Evolutionary conservation across 371 early-diverging fungal species (phyloP).

Genomic region (Basidiobolus meristosporus): DNA sequence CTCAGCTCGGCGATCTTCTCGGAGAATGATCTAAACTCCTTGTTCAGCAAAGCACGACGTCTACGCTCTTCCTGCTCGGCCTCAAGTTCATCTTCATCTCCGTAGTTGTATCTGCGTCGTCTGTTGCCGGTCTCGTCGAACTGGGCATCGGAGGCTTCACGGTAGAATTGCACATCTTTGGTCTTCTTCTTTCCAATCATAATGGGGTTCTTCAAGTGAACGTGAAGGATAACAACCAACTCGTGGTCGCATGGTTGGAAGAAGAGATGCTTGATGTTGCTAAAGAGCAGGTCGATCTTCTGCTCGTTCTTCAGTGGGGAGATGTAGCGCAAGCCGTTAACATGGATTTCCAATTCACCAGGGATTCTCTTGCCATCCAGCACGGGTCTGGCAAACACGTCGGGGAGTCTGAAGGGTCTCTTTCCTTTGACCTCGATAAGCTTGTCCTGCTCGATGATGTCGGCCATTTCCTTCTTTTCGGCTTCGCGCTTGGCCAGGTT

Average conservation of each 20-base stretch:
- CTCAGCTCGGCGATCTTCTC: slow-evolving; percentile 77
- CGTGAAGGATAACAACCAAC: slow-evolving; percentile 84
- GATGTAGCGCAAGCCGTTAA: slow-evolving; percentile 84
- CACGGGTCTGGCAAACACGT: slow-evolving; percentile 76
- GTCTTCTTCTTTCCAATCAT: slow-evolving; percentile 97
- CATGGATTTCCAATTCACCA: slow-evolving; percentile 87
- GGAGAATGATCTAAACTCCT: slow-evolving; percentile 88
- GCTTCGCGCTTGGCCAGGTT: slow-evolving; percentile 75
- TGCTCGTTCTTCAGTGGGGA: slow-evolving; percentile 61
- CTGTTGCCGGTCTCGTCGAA: slow-evolving; percentile 97
- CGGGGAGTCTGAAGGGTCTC: slow-evolving; percentile 33
- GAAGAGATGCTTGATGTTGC: slow-evolving; percentile 95
- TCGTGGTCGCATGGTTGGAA: slow-evolving; percentile 98
- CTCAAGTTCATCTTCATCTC: slow-evolving; percentile 93
- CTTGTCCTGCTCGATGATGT: slow-evolving; percentile 87
- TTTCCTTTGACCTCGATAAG: slow-evolving; percentile 55
- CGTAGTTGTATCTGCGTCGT: slow-evolving; percentile 75
- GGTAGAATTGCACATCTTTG: slow-evolving; percentile 97
- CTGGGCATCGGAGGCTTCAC: slow-evolving; percentile 86
- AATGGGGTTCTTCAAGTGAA: slow-evolving; percentile 92
- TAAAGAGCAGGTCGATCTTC: slow-evolving; percentile 79
- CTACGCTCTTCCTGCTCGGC: slow-evolving; percentile 88
- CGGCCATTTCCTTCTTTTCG: slow-evolving; percentile 86
- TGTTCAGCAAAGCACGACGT: slow-evolving; percentile 73
- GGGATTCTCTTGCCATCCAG: slow-evolving; percentile 73